These are phyloP conservation scores for Fusarium albidum DNA, from an alignment of 2,329 filamentous ascomycete genomes.

Conservation along the genomic window DNA sequence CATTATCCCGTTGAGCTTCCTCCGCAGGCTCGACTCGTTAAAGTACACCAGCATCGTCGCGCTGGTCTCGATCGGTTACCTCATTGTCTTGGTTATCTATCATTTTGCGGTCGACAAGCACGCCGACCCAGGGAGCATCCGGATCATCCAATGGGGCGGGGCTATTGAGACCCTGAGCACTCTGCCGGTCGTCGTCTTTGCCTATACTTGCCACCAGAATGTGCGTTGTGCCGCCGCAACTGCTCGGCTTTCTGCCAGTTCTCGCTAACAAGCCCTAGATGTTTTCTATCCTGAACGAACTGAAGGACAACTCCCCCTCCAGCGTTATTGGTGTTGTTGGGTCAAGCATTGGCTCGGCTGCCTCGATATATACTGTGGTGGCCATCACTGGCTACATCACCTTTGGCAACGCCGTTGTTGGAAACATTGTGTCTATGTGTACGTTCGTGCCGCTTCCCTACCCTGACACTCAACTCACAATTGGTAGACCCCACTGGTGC, in stretches of 20 bases:
- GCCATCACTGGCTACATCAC: conserved; percentile 96
- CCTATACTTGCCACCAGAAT: conserved; percentile 99
- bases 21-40: conserved; percentile 89
- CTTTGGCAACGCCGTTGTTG: conserved; percentile 87
- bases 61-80: conserved; percentile 90
- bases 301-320: conserved; percentile 80
- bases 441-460: conserved; percentile 50
- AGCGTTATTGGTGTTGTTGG: conserved; percentile 80
- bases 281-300: conserved; percentile 98
- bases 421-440: conserved; percentile 96
- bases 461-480: conserved; percentile 28
- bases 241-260: neutral
- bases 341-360: conserved; percentile 88
- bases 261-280: conserved; percentile 65
- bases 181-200: conserved; percentile 95
- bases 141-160: conserved; percentile 80
- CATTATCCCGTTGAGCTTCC: conserved; percentile 92
- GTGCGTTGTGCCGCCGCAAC: conserved; percentile 55
- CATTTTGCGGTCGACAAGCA: conserved; percentile 87
- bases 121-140: conserved; percentile 76
- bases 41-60: conserved; percentile 97
- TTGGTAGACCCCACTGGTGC: conserved; percentile 55
- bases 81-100: conserved; percentile 91
- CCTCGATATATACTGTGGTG: conserved; percentile 85
- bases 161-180: conserved; percentile 81